Conservation (phyloP, 371 early-diverging fungal species). For the Capillidium rhysosporum region DNA sequence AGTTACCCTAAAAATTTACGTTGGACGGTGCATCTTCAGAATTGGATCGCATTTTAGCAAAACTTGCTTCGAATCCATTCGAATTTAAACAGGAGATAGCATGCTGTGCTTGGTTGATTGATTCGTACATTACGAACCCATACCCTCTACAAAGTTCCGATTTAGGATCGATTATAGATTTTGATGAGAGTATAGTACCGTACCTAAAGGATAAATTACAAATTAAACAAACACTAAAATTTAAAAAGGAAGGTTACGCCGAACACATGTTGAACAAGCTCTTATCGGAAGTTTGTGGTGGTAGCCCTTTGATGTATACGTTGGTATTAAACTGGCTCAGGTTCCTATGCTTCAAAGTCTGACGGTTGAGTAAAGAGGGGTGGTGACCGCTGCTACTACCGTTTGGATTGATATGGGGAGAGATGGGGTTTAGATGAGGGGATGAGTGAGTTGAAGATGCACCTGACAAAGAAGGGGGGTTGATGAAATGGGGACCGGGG, state of each 20-base stretch:
- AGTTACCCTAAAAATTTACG: not conserved
- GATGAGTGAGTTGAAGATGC: conserved; percentile 11
- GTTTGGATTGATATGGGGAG: not conserved
- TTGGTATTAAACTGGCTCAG: conserved; percentile 19
- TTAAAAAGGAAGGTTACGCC: conserved; percentile 18
- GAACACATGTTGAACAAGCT: conserved; percentile 40
- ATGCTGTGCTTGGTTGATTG: conserved; percentile 31
- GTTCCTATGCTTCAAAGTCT: conserved; percentile 8
- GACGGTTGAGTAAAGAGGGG: conserved; percentile 3
- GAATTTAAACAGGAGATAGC: conserved; percentile 51
- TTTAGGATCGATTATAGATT: conserved; percentile 60
- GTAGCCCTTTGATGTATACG: conserved; percentile 69
- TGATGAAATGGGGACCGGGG: conserved; percentile 6
- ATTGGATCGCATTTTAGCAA: conserved; percentile 45
- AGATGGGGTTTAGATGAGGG: conserved; percentile 7
- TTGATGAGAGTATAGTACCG: conserved; percentile 64
- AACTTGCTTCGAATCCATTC: conserved; percentile 44
- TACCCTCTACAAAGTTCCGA: conserved; percentile 74
- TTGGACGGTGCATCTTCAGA: conserved; percentile 1
- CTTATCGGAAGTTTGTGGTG: conserved; percentile 48
- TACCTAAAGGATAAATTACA: conserved; percentile 19
- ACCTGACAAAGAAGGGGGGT: conserved; percentile 10
- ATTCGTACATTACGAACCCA: conserved; percentile 79
- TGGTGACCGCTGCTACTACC: not conserved
- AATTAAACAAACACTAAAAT: not conserved